Evolutionary conservation across 2,329 filamentous ascomycete species (phyloP).

Genomic region (Pseudonectria foliicola): DNA sequence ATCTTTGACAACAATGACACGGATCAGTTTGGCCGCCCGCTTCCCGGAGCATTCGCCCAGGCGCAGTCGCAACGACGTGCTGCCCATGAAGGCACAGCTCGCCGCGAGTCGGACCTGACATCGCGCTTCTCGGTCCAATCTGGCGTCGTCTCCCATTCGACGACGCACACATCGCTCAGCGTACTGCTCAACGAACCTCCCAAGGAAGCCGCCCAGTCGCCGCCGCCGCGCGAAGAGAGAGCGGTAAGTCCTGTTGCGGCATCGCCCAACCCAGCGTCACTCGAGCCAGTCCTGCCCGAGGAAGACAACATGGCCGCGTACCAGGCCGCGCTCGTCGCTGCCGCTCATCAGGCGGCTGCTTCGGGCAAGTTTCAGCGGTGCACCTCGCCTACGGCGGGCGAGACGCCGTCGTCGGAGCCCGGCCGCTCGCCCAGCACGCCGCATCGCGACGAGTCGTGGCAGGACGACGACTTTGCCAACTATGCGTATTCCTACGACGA

Average conservation of each 20-base stretch:
- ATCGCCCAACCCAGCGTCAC: slow-evolving; percentile 2
- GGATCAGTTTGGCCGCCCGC: slow-evolving; percentile 53
- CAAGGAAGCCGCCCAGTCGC: slow-evolving; percentile 3
- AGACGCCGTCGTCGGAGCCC: slow-evolving; percentile 8
- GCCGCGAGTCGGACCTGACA: slow-evolving; percentile 40
- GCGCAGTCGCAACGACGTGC: slow-evolving; percentile 41
- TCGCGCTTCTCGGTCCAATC: slow-evolving; percentile 39
- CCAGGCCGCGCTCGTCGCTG: slow-evolving; percentile 76
- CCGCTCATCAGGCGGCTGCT: slow-evolving; percentile 67
- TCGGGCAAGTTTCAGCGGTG: slow-evolving; percentile 68
- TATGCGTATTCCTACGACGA: slow-evolving; percentile 54
- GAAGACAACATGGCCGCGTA: slow-evolving; percentile 51
- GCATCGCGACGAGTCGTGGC: slow-evolving; percentile 7
- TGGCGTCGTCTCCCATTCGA: slow-evolving; percentile 35
- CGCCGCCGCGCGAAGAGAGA: slow-evolving; percentile 1
- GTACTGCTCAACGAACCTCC: slow-evolving; percentile 15
- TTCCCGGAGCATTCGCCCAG: slow-evolving; percentile 50
- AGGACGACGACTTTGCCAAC: slow-evolving; percentile 47
- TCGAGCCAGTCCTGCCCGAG: slow-evolving; percentile 5
- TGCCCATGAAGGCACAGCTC: slow-evolving; percentile 22
- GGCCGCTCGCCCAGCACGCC: slow-evolving; percentile 9
- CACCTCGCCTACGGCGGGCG: slow-evolving; percentile 34
- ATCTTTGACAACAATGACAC: slow-evolving; percentile 65
- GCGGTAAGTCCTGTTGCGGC: slow-evolving; percentile 4
- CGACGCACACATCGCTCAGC: slow-evolving; percentile 46